Evolutionary conservation across 441 rosid species (phyloP), one percentile per base, ranked within the genome.

Genomic region (Syzygium syzygioides): DNA sequence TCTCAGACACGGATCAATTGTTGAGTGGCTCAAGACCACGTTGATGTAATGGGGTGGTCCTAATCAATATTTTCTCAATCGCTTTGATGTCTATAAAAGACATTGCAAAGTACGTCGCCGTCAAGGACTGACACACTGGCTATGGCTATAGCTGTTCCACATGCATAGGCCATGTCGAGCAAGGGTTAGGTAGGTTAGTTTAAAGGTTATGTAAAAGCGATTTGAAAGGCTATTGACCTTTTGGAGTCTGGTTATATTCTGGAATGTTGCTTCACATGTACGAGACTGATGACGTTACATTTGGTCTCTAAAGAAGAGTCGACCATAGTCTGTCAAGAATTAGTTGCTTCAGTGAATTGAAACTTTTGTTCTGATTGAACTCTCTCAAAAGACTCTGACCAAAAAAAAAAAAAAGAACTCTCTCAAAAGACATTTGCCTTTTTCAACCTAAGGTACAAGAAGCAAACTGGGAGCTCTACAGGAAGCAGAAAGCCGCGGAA

Each of bases 381-480:
- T 32, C 57, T 85, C 26, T 54, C 41, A 6, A n/a, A 54, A 52
- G 34, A 52, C 7, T 32, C 34, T 32, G 34, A 32, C 34, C 34
- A 32, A 32, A 32, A 32, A 32, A 32, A 32, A 32, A 32, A 32
- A 32, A 32, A 32, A 32, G 62, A 85, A 55, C 41, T 32, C 57
- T 85, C 26, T 54, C 41, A 6, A n/a, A 54, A 52, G 34, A 52
- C 7, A 8, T 32, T 53, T 54, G 30, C n/a, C n/a, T 12, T 56
- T 87, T 11, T 23, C 15, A 56, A 20, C 18, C 34, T n/a, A 6
- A 94, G 94, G 97, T 95, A 53, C 98, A 96, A 93, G 96, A 95
- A 89, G 97, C 98, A 23, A 95, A 95, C 30, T 94, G 96, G 98
- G 95, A 93, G 62, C 89, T 95, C 11, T 94, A 94, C 90, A 91